These are phyloP conservation scores for Kitagawia praeruptora DNA, from an alignment of 129 eudicot genomes.

Conservation along the genomic window DNA sequence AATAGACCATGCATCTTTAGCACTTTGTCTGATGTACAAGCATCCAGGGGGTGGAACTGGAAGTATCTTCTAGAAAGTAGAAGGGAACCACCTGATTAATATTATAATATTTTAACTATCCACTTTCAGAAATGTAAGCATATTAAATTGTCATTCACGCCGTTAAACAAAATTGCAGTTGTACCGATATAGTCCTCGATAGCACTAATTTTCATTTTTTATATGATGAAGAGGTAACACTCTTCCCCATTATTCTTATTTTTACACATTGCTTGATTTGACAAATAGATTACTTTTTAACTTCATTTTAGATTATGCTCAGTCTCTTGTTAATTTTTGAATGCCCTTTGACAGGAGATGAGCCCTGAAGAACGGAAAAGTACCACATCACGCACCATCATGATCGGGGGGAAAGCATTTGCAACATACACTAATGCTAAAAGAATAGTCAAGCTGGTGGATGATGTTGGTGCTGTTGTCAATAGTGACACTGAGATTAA, in stretches of 20 bases:
- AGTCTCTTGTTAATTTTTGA: background rate
- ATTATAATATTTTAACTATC: background rate
- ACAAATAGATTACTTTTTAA: background rate
- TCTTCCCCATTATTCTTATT: background rate
- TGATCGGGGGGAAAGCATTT: slow-evolving; percentile 99
- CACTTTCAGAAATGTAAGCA: background rate
- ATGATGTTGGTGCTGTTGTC: slow-evolving; percentile 95
- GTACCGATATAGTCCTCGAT: background rate
- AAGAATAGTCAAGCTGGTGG: slow-evolving; percentile 92
- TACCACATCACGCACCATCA: slow-evolving; percentile 85
- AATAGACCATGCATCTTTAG: background rate
- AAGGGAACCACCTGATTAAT: background rate
- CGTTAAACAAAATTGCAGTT: background rate
- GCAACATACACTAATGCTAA: slow-evolving; percentile 98
- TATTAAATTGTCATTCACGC: background rate
- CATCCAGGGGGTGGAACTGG: background rate
- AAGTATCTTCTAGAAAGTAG: background rate
- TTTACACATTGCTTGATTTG: background rate
- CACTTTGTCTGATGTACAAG: background rate
- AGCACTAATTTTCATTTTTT: background rate
- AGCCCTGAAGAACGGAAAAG: slow-evolving; percentile 77
- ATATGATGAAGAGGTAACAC: background rate
- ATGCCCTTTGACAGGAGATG: slow-evolving; percentile 63
- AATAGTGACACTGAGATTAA: slow-evolving; percentile 91
- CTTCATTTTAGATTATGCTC: background rate